Evolutionary conservation across 1,139 yeast species (phyloP).

Genomic region (Blastobotrys malaysiensis): DNA sequence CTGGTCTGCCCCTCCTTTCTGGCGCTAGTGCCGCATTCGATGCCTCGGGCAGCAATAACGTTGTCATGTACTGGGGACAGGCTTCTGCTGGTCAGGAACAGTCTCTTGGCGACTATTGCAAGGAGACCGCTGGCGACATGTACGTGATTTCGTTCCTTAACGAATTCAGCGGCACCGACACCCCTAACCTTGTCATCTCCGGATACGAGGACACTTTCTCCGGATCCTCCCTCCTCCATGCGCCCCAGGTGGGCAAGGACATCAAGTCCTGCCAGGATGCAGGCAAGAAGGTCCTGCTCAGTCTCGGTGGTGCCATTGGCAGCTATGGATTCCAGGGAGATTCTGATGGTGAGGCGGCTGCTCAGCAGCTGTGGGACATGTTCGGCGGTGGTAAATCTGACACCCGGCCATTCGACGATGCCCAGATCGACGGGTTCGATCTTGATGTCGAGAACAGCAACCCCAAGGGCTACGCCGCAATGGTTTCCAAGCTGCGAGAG

Average conservation of each 20-base stretch:
- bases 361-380: constrained; percentile 72
- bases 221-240: constrained; percentile 31
- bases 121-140: constrained; percentile 63
- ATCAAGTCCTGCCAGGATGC: constrained; percentile 65
- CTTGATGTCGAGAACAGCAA: constrained; percentile 59
- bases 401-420: constrained; percentile 70
- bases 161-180: constrained; percentile 39
- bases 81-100: constrained; percentile 61
- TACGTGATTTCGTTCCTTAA: constrained; percentile 65
- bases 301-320: constrained; percentile 82
- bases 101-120: constrained; percentile 62
- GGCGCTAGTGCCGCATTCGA: constrained; percentile 15
- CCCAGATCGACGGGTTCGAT: constrained; percentile 69
- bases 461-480: constrained; percentile 48
- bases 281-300: constrained; percentile 68
- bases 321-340: constrained; percentile 54
- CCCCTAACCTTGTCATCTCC: constrained; percentile 56
- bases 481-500: constrained; percentile 49
- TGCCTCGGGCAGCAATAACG: constrained; percentile 31
- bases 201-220: constrained; percentile 49
- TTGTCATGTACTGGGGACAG: constrained; percentile 91
- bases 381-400: constrained; percentile 77
- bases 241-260: constrained; percentile 48
- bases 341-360: constrained; percentile 59
- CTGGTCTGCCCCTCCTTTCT: constrained; percentile 12